Conservation (phyloP, 1,139 yeast species). For the Zygosaccharomyces pseudobailii region DNA sequence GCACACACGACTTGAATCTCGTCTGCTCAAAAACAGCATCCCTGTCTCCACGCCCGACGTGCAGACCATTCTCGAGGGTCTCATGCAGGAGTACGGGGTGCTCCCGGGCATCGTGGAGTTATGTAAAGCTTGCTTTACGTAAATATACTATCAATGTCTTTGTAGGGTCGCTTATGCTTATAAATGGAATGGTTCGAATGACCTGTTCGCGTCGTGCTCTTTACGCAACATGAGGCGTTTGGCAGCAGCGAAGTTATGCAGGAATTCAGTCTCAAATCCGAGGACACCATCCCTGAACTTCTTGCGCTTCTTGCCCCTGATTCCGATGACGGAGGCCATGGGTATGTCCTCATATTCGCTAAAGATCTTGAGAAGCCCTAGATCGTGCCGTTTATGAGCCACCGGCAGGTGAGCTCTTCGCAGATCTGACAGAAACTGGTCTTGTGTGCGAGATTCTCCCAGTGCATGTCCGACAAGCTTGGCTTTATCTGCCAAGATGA, state of each 20-base stretch:
- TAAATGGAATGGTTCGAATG: slow-evolving; percentile 6
- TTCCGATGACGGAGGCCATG: slow-evolving; percentile 34
- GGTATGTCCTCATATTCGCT: slow-evolving; percentile 34
- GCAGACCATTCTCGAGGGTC: slow-evolving; percentile 8
- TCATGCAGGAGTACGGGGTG: slow-evolving; percentile 19
- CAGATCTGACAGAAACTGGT: slow-evolving; percentile 20
- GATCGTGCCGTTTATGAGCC: slow-evolving; percentile 25
- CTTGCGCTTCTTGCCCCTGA: slow-evolving; percentile 35
- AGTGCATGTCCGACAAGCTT: slow-evolving; percentile 11
- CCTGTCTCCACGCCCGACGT: slow-evolving; percentile 3
- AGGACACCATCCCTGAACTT: slow-evolving; percentile 30
- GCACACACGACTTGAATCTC: slow-evolving; percentile 1
- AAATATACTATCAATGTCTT: not conserved
- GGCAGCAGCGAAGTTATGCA: slow-evolving; percentile 23
- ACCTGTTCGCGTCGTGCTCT: slow-evolving; percentile 1
- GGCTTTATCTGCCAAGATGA: slow-evolving; percentile 15
- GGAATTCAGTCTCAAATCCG: slow-evolving; percentile 34
- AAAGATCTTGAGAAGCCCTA: slow-evolving; percentile 31
- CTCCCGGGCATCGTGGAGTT: slow-evolving; percentile 12
- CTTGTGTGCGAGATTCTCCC: slow-evolving; percentile 16
- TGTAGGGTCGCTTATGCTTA: slow-evolving; percentile 3
- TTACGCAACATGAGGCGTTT: slow-evolving; percentile 19
- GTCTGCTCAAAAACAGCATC: slow-evolving; percentile 2
- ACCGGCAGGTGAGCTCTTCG: slow-evolving; percentile 20
- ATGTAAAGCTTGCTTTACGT: slow-evolving; percentile 8